Percentiles rank a stretch among this genome's conserved stretches.
phyloP scores from a whole-genome alignment of 2,329 filamentous ascomycete genomes.

The Cadophora sp. region DNA sequence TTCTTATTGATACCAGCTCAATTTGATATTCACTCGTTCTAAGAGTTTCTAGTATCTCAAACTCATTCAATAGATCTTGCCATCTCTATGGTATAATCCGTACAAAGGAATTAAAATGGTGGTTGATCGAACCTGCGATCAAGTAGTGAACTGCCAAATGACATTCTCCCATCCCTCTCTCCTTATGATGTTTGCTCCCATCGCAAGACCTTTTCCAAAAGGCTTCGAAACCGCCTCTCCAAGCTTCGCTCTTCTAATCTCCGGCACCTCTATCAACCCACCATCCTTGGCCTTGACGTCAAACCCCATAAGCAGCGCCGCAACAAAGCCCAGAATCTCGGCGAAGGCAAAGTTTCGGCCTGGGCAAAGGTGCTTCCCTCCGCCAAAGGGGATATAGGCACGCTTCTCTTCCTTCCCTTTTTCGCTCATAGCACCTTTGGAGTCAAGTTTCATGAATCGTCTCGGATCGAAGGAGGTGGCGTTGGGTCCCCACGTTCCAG shows the following conservation, averaged over 20 bases:
- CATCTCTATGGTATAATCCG: too few species aligned
- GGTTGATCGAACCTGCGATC: background rate
- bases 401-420: constrained; percentile 29
- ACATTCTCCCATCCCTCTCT: constrained; percentile 38
- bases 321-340: constrained; percentile 47
- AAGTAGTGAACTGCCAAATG: constrained; percentile 31
- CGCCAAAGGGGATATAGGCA: constrained; percentile 48
- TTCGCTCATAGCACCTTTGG: constrained; percentile 24
- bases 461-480: constrained; percentile 49
- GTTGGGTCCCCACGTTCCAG: constrained; percentile 52
- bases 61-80: too few species aligned
- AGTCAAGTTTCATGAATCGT: constrained; percentile 47
- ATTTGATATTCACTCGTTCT: too few species aligned
- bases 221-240: constrained; percentile 35
- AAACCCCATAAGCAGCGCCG: constrained; percentile 45
- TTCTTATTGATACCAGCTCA: too few species aligned
- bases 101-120: background rate
- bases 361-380: constrained; percentile 49
- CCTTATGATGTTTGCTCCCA: constrained; percentile 33
- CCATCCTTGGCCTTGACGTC: constrained; percentile 36
- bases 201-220: constrained; percentile 20
- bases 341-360: constrained; percentile 49
- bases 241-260: constrained; percentile 24
- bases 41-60: too few species aligned
- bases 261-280: constrained; percentile 26